Evolutionary conservation across 805 yeast species (phyloP).

Genomic region (Wickerhamiella spandovensis): DNA sequence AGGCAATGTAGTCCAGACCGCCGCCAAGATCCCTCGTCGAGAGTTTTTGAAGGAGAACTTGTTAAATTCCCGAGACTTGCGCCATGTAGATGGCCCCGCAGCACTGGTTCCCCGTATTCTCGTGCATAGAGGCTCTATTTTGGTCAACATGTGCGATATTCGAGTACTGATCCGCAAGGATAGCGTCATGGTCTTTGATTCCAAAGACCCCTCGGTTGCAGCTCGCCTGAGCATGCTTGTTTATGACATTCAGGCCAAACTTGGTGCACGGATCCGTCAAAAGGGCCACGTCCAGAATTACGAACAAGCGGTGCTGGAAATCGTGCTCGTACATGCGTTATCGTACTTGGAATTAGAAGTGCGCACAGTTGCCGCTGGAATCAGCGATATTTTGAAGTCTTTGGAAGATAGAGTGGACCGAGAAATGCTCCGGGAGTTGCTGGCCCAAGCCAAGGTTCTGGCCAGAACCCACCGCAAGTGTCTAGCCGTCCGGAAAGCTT

Average conservation of each 20-base stretch:
- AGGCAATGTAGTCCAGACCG: slow-evolving; percentile 48
- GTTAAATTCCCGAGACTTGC: slow-evolving; percentile 70
- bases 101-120: slow-evolving; percentile 53
- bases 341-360: slow-evolving; percentile 66
- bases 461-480: slow-evolving; percentile 65
- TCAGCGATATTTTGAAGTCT: slow-evolving; percentile 53
- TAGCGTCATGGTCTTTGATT: slow-evolving; percentile 49
- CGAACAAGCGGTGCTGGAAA: slow-evolving; percentile 74
- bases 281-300: slow-evolving; percentile 36
- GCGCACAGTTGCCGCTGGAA: slow-evolving; percentile 39
- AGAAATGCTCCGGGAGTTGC: slow-evolving; percentile 54
- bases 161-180: slow-evolving; percentile 48
- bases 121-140: slow-evolving; percentile 42
- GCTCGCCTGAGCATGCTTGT: slow-evolving; percentile 60
- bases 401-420: slow-evolving; percentile 73
- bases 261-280: slow-evolving; percentile 27
- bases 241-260: slow-evolving; percentile 70
- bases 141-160: slow-evolving; percentile 48
- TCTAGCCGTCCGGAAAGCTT: slow-evolving; percentile 58
- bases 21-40: slow-evolving; percentile 42
- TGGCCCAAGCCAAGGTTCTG: slow-evolving; percentile 59
- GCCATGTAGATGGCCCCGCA: slow-evolving; percentile 60
- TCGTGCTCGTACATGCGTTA: slow-evolving; percentile 69
- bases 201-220: slow-evolving; percentile 37
- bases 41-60: slow-evolving; percentile 49